These are phyloP conservation scores for Pseudopithomyces chartarum DNA, from an alignment of 2,329 filamentous ascomycete genomes.

Conservation along the genomic window DNA sequence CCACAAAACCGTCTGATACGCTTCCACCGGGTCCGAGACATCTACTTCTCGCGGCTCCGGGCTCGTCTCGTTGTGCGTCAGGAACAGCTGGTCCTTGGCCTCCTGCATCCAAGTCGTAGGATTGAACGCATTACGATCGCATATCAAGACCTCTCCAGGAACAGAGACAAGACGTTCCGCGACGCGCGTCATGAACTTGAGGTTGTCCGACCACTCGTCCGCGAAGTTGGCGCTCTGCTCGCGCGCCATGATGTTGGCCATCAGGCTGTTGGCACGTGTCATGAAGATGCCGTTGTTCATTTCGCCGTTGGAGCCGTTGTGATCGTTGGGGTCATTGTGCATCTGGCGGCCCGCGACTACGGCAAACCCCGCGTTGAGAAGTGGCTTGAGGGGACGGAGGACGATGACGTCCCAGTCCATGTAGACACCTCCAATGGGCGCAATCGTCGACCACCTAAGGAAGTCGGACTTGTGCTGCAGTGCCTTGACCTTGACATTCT, in stretches of 20 bases:
- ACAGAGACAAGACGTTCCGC: constrained; percentile 14
- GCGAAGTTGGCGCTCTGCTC: constrained; percentile 24
- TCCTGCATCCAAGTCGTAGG: constrained; percentile 20
- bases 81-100: constrained; percentile 15
- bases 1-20: constrained; percentile 15
- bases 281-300: constrained; percentile 27
- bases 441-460: constrained; percentile 21
- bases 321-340: constrained; percentile 16
- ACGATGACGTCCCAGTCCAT: constrained; percentile 26
- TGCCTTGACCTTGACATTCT: constrained; percentile 12
- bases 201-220: constrained; percentile 19
- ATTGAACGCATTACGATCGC: constrained; percentile 21
- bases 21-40: constrained; percentile 12
- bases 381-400: constrained; percentile 13
- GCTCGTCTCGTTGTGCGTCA: constrained; percentile 4
- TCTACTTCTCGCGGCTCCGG: constrained; percentile 5
- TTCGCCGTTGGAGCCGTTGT: constrained; percentile 28
- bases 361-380: constrained; percentile 18
- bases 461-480: constrained; percentile 29
- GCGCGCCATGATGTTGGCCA: constrained; percentile 21
- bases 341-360: constrained; percentile 23
- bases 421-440: constrained; percentile 22
- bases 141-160: constrained; percentile 21
- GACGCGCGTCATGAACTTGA: constrained; percentile 16
- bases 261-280: constrained; percentile 19